A percentile compares a stretch with the other conserved stretches of the same genome.
Evolutionary conservation across 345 rosid species (phyloP).

Genomic region (Eucalyptus sp.): DNA sequence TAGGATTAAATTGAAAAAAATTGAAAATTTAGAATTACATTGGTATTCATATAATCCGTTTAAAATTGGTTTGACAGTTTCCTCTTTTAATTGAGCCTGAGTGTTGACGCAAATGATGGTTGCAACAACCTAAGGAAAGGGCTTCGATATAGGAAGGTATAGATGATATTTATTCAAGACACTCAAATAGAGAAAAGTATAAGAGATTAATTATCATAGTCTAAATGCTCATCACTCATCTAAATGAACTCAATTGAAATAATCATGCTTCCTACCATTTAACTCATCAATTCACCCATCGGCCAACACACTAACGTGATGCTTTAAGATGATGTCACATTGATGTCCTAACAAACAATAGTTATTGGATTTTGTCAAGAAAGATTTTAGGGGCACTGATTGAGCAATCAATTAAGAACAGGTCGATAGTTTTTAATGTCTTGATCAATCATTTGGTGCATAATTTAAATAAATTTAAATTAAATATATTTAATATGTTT

Average conservation of each 20-base stretch:
- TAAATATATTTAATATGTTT: background rate
- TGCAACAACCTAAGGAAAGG: background rate
- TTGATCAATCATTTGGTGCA: background rate
- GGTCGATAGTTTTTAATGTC: background rate
- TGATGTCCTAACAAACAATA: background rate
- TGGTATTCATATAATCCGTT: rapidly evolving
- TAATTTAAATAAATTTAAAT: background rate
- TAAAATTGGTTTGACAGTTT: background rate
- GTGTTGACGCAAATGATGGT: background rate
- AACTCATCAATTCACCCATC: background rate
- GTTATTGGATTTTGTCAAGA: background rate
- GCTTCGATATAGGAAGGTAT: background rate
- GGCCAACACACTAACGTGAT: background rate
- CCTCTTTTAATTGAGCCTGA: background rate
- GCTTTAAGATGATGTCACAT: background rate
- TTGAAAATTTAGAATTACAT: background rate
- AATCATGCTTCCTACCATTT: background rate
- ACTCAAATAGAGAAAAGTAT: background rate
- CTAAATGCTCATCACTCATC: background rate
- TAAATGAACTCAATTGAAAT: background rate
- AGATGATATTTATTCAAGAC: background rate
- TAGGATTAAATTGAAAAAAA: rapidly evolving
- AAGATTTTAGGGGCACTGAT: background rate
- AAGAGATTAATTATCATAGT: background rate
- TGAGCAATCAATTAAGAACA: background rate